Evolutionary conservation across 805 yeast genomes (phyloP).

Genomic region (Saturnispora halmiae): DNA sequence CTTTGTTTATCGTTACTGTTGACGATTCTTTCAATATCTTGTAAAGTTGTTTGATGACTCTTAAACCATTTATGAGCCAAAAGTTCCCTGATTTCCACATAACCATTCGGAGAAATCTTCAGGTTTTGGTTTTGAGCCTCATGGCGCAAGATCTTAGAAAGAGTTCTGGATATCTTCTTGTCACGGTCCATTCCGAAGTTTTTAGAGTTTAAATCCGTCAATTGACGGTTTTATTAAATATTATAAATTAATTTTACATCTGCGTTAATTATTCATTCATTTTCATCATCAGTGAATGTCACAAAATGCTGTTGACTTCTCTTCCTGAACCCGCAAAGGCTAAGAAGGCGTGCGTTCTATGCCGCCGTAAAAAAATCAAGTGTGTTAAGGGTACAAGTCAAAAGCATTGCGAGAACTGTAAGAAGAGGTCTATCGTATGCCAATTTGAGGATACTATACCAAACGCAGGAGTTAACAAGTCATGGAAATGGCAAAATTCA

Average conservation of each 20-base stretch:
- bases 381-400: constrained; percentile 10
- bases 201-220: background rate
- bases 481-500: constrained; percentile 8
- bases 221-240: background rate
- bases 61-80: constrained; percentile 51
- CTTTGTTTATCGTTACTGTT: constrained; percentile 60
- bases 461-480: constrained; percentile 2
- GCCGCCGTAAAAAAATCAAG: constrained; percentile 17
- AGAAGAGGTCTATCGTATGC: constrained; percentile 6
- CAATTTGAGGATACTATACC: constrained; percentile 1
- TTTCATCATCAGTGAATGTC: background rate
- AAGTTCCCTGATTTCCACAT: constrained; percentile 43
- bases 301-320: background rate
- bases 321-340: constrained; percentile 10
- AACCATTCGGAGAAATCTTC: constrained; percentile 59
- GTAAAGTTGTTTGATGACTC: constrained; percentile 42
- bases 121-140: constrained; percentile 66
- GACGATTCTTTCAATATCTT: constrained; percentile 56
- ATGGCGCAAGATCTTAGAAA: constrained; percentile 78
- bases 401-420: constrained; percentile 11
- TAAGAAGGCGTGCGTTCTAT: constrained; percentile 15
- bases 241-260: too few species aligned
- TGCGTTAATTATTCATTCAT: too few species aligned
- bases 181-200: constrained; percentile 6
- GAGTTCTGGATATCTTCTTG: constrained; percentile 53